phyloP scores from a whole-genome alignment of 768 basidiomycete species.

The Termitomyces sp. region DNA sequence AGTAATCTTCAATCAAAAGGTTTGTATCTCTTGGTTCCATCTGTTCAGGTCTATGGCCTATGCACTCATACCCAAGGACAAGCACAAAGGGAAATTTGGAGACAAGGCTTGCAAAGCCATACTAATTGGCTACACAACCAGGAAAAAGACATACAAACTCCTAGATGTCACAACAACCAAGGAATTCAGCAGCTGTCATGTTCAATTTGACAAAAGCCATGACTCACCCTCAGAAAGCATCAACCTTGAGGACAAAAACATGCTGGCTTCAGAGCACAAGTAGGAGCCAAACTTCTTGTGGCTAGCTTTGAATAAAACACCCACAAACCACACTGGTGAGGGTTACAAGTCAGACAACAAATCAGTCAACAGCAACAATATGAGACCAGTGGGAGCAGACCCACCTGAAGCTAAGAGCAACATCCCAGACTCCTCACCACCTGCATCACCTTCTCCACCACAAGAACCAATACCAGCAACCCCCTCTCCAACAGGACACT shows the following conservation, averaged over 20 bases:
- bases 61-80: neutral
- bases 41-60: neutral
- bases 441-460: neutral
- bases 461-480: neutral
- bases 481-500: no score
- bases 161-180: neutral
- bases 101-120: neutral
- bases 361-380: neutral
- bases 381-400: neutral
- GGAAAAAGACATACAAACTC: neutral
- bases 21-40: neutral
- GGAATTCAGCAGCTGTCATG: neutral
- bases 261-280: neutral
- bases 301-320: neutral
- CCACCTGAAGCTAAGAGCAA: neutral
- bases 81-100: neutral
- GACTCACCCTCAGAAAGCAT: neutral
- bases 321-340: neutral
- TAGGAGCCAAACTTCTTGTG: neutral
- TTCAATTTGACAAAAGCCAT: neutral
- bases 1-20: neutral
- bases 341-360: neutral
- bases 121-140: neutral
- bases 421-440: neutral
- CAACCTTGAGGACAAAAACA: no score